A percentile compares a stretch with the other conserved stretches of the same genome.
Evolutionary conservation across 352 stramenopile genomes (phyloP).

Genomic region (Aphanomyces invadans): DNA sequence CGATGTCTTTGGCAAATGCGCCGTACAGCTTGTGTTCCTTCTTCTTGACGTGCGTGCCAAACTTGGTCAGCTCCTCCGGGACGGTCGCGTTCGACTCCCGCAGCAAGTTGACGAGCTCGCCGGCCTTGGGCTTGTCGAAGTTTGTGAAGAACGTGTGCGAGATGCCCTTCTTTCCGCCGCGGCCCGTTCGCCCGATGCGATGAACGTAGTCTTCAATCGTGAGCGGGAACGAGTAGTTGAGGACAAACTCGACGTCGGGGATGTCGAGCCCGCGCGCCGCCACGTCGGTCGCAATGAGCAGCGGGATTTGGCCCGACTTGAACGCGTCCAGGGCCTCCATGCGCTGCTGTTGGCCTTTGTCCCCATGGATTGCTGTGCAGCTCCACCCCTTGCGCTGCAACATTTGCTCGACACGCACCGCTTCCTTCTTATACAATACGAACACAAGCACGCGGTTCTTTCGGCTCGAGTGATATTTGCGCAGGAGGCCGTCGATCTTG

Average conservation of each 20-base stretch:
- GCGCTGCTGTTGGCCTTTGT: slow-evolving; percentile 90
- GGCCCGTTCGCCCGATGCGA: slow-evolving; percentile 90
- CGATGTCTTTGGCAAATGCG: slow-evolving; percentile 91
- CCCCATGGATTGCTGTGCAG: slow-evolving; percentile 93
- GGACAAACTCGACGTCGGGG: slow-evolving; percentile 92
- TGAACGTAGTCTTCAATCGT: slow-evolving; percentile 98
- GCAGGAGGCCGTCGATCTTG: slow-evolving; percentile 85
- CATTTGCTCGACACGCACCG: slow-evolving; percentile 90
- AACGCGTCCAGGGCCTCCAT: slow-evolving; percentile 91
- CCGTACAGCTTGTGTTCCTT: slow-evolving; percentile 99
- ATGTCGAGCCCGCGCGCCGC: slow-evolving; percentile 96
- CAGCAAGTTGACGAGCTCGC: slow-evolving; percentile 95
- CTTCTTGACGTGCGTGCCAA: slow-evolving; percentile 99
- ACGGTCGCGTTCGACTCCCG: slow-evolving; percentile 89
- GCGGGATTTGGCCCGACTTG: slow-evolving; percentile 88
- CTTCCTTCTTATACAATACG: slow-evolving; percentile 99
- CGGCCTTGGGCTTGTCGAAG: slow-evolving; percentile 94
- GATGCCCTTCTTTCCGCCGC: slow-evolving; percentile 91
- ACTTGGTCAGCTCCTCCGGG: slow-evolving; percentile 93
- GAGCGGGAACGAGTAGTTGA: slow-evolving; percentile 97
- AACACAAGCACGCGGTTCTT: slow-evolving; percentile 95
- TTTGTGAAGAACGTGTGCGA: slow-evolving; percentile 97
- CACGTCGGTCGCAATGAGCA: slow-evolving; percentile 97
- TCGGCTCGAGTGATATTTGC: slow-evolving; percentile 86
- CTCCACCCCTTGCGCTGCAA: slow-evolving; percentile 89